These are phyloP conservation scores for Vanrija pseudolonga DNA, from an alignment of 1,284 basidiomycete species.

Conservation along the genomic window DNA sequence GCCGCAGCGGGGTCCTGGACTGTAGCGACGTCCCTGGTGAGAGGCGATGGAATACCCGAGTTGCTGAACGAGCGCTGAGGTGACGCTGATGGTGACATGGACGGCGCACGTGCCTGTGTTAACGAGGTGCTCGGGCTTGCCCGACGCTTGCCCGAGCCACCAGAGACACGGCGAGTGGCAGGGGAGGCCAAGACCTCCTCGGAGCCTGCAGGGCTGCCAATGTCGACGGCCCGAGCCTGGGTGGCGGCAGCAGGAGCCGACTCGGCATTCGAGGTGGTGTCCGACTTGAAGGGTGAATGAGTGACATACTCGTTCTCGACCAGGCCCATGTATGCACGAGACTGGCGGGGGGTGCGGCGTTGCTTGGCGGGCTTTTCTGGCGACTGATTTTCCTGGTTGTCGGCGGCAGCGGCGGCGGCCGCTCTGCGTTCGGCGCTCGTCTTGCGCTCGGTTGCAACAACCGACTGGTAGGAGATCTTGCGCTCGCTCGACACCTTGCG, in stretches of 20 bases:
- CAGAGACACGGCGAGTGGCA: constrained; percentile 27
- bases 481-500: constrained; percentile 34
- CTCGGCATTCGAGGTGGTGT: constrained; percentile 1
- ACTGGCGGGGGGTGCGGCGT: constrained; percentile 54
- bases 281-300: constrained; percentile 70
- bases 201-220: constrained; percentile 5
- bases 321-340: constrained; percentile 68
- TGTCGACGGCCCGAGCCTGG: not conserved
- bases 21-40: constrained; percentile 14
- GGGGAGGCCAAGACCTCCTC: constrained; percentile 40
- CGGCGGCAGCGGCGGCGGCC: constrained; percentile 2
- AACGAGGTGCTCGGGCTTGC: constrained; percentile 24
- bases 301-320: constrained; percentile 72
- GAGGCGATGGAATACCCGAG: constrained; percentile 27
- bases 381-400: constrained; percentile 59
- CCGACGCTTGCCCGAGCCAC: constrained; percentile 20
- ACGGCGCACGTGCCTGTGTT: constrained; percentile 12
- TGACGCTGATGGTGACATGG: constrained; percentile 34
- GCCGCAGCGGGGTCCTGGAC: constrained; percentile 1
- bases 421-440: constrained; percentile 18
- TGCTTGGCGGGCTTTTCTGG: constrained; percentile 43
- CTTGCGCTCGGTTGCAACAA: constrained; percentile 13
- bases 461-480: constrained; percentile 29
- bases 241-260: not conserved
- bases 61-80: constrained; percentile 28